Base-by-base conservation (phyloP, 2,329 filamentous ascomycete genomes). In the Aspergillus glaucus region DNA sequence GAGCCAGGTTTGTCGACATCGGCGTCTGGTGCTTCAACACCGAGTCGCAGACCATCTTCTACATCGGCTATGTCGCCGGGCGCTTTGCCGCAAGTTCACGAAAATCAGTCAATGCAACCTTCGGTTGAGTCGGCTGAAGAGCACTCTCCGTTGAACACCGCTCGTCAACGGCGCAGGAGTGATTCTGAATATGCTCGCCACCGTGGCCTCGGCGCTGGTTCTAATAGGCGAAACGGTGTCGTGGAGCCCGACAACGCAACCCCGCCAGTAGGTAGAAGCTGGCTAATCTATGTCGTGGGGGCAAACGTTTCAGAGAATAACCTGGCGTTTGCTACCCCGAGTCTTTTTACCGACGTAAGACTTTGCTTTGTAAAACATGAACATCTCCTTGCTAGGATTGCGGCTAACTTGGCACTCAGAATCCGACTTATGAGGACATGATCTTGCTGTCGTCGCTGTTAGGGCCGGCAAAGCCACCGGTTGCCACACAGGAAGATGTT, bases 391-490 rank as follows among this genome's bases (percentile, higher is more conserved):
- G 17, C 50, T 45, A 7, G 7, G 17, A 22, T 46, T 44, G 42
- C 10, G 49, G 24, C 55, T 60, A 50, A 61, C 39, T 24, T 7
- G 28, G 44, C 15, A 36, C 49, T 34, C 49, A 77, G 74, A 77
- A 78, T 45, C 83, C 83, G 2, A 85, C 83, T 1, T 86, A 87
- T 59, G 83, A 87, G 65, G 83, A 87, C 56, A 86, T 87, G 83
- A 79, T 86, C 62, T 69, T 86, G 41, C 73, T 87, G 3, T 85
- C 82, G 10, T 82, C 81, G 10, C 73, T 86, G 9, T 70, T 87
- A 14, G 84, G 83, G 1, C 83, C 84, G 43, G 83, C 79, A 3
- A 86, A 86, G 60, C 82, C 83, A 2, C 83, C 83, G 3, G 84
- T 87, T 45, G 83, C 83, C 15, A 80, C 76, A 48, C 77, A 81